Evolutionary conservation across 768 basidiomycete genomes (phyloP).

Genomic region (Kondoa malvinella): DNA sequence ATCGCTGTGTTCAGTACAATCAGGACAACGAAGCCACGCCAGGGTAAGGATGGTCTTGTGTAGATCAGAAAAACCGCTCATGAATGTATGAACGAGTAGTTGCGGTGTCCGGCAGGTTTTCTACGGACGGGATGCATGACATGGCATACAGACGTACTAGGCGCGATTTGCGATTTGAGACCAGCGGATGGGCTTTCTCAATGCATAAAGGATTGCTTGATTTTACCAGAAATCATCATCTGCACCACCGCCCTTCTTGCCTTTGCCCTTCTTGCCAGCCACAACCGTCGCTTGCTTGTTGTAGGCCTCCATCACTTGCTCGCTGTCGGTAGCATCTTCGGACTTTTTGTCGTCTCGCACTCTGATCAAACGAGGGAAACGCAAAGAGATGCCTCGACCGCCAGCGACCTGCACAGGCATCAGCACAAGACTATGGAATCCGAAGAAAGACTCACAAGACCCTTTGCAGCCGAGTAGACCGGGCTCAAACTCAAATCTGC

Average conservation of each 20-base stretch:
- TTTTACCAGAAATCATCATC: conserved; percentile 22
- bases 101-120: no score
- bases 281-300: conserved; percentile 19
- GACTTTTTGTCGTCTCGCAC: conserved; percentile 81
- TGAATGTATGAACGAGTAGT: no score
- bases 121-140: no score
- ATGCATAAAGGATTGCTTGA: neutral
- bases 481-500: conserved; percentile 95
- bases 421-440: neutral
- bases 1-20: no score
- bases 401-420: conserved; percentile 22
- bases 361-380: conserved; percentile 87
- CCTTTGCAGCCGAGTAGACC: conserved; percentile 84
- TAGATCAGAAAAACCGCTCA: no score
- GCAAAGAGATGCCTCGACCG: conserved; percentile 82
- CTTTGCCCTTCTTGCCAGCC: conserved; percentile 21
- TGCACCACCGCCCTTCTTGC: conserved; percentile 16
- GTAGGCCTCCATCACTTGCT: conserved; percentile 33
- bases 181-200: no score
- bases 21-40: no score
- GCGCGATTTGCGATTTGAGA: no score
- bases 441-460: conserved; percentile 44
- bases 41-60: no score
- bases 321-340: conserved; percentile 81
- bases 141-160: no score